These are phyloP conservation scores for Neurospora africana DNA, from an alignment of 495 filamentous ascomycete genomes.

Conservation along the genomic window DNA sequence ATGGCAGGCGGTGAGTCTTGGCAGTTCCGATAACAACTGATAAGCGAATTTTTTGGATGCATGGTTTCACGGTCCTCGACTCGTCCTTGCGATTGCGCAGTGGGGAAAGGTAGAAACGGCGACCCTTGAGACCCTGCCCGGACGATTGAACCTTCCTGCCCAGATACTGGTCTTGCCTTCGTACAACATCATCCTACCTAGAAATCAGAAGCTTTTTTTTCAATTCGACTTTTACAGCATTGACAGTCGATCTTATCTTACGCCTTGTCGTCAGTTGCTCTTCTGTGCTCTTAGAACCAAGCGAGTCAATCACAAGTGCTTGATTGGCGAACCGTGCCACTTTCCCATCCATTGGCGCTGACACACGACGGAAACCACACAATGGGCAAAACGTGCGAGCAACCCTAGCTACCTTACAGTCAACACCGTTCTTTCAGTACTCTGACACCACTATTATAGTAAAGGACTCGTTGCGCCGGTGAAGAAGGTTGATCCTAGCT, in stretches of 20 bases:
- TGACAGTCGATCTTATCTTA: not conserved
- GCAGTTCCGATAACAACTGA: constrained; percentile 23
- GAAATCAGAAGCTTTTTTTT: not conserved
- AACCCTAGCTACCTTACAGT: not conserved
- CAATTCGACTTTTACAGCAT: not conserved
- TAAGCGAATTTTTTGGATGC: constrained; percentile 24
- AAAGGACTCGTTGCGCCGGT: constrained; percentile 26
- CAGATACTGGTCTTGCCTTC: not conserved
- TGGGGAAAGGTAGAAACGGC: not conserved
- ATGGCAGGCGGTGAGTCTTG: constrained; percentile 12
- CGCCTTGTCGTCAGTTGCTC: not conserved
- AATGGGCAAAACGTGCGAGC: constrained; percentile 20
- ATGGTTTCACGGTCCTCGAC: constrained; percentile 2
- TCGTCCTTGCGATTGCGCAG: constrained; percentile 2
- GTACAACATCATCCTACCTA: not conserved
- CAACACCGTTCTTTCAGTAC: not conserved
- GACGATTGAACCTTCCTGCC: not conserved
- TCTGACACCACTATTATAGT: constrained; percentile 12
- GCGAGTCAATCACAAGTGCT: not conserved
- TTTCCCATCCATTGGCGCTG: not conserved
- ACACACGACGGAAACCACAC: not conserved
- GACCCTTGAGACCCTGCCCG: not conserved
- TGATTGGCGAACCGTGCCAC: not conserved
- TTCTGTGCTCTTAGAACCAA: not conserved
- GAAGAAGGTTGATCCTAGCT: constrained; percentile 57